phyloP scores from a whole-genome alignment of 257 asterid genomes.

The Scutellaria galericulata region DNA sequence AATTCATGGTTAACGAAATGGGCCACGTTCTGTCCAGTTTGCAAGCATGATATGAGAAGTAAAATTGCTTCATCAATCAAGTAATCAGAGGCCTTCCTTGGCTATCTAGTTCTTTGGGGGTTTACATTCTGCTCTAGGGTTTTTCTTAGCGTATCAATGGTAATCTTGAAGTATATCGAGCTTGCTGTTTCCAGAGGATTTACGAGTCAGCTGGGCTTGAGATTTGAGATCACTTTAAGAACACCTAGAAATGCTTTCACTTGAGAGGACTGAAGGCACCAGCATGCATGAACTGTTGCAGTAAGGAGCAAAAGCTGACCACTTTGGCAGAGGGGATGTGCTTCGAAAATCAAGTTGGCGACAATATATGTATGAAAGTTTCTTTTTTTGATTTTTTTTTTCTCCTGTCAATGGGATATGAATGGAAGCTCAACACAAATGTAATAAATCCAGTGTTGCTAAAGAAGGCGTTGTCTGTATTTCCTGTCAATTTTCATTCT shows the following conservation, averaged over 20 bases:
- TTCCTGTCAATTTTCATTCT: too few relatives aligned
- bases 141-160: slow-evolving; percentile 18
- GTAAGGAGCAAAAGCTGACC: not conserved
- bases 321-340: too few relatives aligned
- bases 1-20: slow-evolving; percentile 42
- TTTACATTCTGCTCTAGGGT: not conserved
- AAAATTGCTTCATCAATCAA: slow-evolving; percentile 20
- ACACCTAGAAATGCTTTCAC: not conserved
- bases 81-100: slow-evolving; percentile 5
- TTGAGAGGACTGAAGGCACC: not conserved
- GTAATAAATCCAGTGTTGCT: too few relatives aligned
- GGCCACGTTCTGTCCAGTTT: slow-evolving; percentile 42
- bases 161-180: not conserved
- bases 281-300: not conserved
- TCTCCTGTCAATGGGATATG: too few relatives aligned
- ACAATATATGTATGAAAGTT: too few relatives aligned
- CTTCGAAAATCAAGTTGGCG: too few relatives aligned
- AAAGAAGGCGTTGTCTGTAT: too few relatives aligned
- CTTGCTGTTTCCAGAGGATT: not conserved
- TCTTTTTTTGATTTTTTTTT: too few relatives aligned
- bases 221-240: slow-evolving; percentile 1
- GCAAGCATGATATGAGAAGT: slow-evolving; percentile 38
- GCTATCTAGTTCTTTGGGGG: not conserved
- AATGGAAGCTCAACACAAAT: too few relatives aligned
- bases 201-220: not conserved